Percentiles rank a stretch among this genome's conserved stretches.
Evolutionary conservation across 306 rosid species (phyloP).

Genomic region (Cucumis melo): DNA sequence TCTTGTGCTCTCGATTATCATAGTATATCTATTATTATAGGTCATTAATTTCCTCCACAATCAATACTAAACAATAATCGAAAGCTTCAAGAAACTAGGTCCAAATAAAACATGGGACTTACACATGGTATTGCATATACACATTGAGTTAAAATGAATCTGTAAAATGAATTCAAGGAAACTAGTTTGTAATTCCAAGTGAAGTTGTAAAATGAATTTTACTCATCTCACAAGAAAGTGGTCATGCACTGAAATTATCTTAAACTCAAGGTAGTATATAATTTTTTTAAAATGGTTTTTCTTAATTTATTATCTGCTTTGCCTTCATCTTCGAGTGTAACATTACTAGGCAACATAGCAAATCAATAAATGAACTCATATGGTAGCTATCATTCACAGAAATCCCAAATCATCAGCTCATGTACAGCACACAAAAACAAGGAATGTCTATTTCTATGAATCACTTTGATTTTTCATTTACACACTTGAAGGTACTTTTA

Average conservation of each 20-base stretch:
- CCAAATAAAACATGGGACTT: not conserved
- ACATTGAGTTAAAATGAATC: no score
- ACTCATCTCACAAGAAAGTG: not conserved
- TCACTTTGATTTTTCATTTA: not conserved
- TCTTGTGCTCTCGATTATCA: constrained; percentile 71
- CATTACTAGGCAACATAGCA: no score
- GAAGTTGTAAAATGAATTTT: not conserved
- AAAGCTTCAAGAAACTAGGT: not conserved
- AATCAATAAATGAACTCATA: constrained; percentile 6
- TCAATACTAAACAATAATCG: not conserved
- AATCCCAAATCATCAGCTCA: no score
- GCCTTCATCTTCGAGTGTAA: no score
- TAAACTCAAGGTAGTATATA: not conserved
- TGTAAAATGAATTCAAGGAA: no score
- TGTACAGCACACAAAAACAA: not conserved
- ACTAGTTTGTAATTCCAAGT: not conserved
- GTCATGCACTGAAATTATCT: not conserved
- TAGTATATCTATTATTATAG: constrained; percentile 80
- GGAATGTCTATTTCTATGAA: not conserved
- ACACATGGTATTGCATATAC: no score
- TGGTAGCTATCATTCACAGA: no score
- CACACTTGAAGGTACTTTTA: not conserved
- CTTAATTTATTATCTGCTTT: not conserved
- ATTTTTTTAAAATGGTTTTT: not conserved
- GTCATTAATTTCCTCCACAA: constrained; percentile 17